phyloP scores from a whole-genome alignment of 768 basidiomycete species.

The Amanita rimosa region DNA sequence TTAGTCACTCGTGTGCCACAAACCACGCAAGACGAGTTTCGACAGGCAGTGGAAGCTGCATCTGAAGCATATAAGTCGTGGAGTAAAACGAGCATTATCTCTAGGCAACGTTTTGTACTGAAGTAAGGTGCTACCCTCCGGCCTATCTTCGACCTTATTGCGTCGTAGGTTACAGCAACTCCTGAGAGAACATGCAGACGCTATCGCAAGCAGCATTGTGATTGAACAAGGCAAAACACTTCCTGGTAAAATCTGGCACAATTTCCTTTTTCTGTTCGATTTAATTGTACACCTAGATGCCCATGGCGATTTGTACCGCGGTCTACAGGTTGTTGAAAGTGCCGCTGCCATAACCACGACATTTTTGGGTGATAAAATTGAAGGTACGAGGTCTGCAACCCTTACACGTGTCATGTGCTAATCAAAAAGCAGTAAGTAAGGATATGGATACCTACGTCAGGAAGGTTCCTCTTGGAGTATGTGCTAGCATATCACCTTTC shows the following conservation, averaged over 20 bases:
- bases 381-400: conserved; percentile 43
- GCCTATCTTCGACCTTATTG: conserved; percentile 1
- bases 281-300: conserved; percentile 48
- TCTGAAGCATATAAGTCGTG: conserved; percentile 81
- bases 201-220: conserved; percentile 81
- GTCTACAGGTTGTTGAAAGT: conserved; percentile 80
- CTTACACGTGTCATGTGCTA: background rate
- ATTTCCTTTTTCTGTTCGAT: background rate
- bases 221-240: conserved; percentile 95
- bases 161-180: conserved; percentile 69
- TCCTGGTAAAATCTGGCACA: conserved; percentile 38
- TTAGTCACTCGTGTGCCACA: conserved; percentile 85
- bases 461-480: conserved; percentile 79
- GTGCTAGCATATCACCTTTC: conserved; percentile 79
- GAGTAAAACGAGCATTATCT: conserved; percentile 76
- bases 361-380: conserved; percentile 84
- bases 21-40: conserved; percentile 73
- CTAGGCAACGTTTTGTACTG: conserved; percentile 78
- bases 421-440: conserved; percentile 51
- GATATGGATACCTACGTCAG: conserved; percentile 95
- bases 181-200: conserved; percentile 77
- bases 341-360: conserved; percentile 75
- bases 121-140: conserved; percentile 46
- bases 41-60: conserved; percentile 74
- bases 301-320: conserved; percentile 88